These are phyloP conservation scores for Sporothrix brasiliensis DNA, from an alignment of 2,329 filamentous ascomycete genomes.

Conservation along the genomic window DNA sequence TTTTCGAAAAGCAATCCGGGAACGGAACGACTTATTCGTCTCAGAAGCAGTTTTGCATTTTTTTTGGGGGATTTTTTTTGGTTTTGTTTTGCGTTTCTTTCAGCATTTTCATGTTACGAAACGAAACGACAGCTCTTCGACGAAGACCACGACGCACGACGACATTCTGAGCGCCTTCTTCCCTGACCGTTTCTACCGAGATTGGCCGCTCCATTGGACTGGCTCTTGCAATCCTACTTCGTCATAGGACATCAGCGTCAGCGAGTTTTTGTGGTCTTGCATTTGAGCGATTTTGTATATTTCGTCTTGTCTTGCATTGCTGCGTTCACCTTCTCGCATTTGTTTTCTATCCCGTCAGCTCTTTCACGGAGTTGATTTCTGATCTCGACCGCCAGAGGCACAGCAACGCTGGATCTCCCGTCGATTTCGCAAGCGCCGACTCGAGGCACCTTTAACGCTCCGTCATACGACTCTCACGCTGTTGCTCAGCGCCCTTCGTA, in stretches of 20 bases:
- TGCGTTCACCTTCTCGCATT: neutral
- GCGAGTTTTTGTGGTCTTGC: constrained; percentile 8
- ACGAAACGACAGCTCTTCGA: constrained; percentile 30
- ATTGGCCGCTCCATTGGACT: neutral
- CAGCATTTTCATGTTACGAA: constrained; percentile 26
- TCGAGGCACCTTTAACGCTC: constrained; percentile 72
- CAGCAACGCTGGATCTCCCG: constrained; percentile 92
- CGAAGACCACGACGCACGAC: constrained; percentile 30
- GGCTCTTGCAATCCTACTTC: neutral
- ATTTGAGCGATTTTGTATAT: constrained; percentile 21
- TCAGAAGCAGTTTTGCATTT: constrained; percentile 19
- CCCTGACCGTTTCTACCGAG: neutral
- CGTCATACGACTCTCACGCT: constrained; percentile 70
- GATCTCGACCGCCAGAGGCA: constrained; percentile 16
- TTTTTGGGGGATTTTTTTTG: too few species aligned
- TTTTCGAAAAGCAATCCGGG: neutral
- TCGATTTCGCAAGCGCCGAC: constrained; percentile 81
- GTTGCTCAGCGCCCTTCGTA: constrained; percentile 64
- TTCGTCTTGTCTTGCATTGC: constrained; percentile 20
- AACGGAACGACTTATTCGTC: constrained; percentile 4
- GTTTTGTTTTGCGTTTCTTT: constrained; percentile 27
- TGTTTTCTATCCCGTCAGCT: constrained; percentile 6
- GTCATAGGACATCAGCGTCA: neutral
- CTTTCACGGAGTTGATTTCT: constrained; percentile 10
- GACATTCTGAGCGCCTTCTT: neutral